Evolutionary conservation across 441 rosid species (phyloP).

Genomic region (Pelargonium fulgidum): DNA sequence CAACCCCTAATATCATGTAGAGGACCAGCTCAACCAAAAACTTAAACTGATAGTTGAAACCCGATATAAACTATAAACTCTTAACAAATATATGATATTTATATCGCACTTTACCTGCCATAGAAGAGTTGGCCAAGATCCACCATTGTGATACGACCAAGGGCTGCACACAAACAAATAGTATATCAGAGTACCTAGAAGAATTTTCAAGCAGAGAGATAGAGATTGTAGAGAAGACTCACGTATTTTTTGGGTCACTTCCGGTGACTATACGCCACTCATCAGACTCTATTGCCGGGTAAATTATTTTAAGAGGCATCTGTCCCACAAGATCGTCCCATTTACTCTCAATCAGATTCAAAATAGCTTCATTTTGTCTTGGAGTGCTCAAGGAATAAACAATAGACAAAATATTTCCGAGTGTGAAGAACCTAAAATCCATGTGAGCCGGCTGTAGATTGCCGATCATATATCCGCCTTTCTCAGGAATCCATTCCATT

Average conservation of each 20-base stretch:
- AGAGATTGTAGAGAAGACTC: constrained; percentile 17
- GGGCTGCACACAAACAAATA: constrained; percentile 38
- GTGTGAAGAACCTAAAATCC: constrained; percentile 86
- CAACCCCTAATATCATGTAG: too few relatives aligned
- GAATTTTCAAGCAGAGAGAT: too few relatives aligned
- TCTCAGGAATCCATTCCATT: constrained; percentile 86
- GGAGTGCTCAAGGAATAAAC: constrained; percentile 59
- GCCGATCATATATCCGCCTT: constrained; percentile 82
- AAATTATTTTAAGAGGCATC: constrained; percentile 87
- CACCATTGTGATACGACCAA: constrained; percentile 81
- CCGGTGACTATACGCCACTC: constrained; percentile 93
- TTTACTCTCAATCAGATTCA: constrained; percentile 77
- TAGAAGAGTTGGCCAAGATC: constrained; percentile 73
- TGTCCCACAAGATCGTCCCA: constrained; percentile 81
- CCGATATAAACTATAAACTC: too few relatives aligned
- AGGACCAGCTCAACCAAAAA: neutral
- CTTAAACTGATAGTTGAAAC: neutral
- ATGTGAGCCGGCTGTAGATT: constrained; percentile 93
- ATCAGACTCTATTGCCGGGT: constrained; percentile 86
- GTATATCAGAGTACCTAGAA: neutral
- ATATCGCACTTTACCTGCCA: constrained; percentile 55
- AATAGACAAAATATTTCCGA: constrained; percentile 81
- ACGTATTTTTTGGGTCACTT: constrained; percentile 92
- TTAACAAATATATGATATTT: too few relatives aligned
- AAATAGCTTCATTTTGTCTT: constrained; percentile 71